Conservation (phyloP, 164 flowering plant species). For the Liriodendron chinense region DNA sequence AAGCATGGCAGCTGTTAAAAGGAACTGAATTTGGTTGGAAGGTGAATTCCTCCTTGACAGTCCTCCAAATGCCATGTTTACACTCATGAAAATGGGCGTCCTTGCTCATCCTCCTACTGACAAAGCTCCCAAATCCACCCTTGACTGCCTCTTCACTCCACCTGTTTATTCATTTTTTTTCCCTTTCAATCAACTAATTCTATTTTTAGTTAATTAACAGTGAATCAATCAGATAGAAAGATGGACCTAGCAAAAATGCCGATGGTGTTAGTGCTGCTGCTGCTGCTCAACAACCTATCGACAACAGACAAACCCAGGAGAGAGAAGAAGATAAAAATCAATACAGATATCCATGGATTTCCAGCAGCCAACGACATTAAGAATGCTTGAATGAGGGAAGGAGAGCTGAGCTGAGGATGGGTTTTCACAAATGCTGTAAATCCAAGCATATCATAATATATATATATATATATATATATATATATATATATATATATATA, state of each 20-base stretch:
- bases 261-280: background rate
- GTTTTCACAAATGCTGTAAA: too few relatives aligned
- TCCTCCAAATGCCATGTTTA: conserved; percentile 2
- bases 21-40: conserved; percentile 64
- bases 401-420: too few relatives aligned
- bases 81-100: background rate
- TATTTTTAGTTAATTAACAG: background rate
- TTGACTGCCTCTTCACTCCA: background rate
- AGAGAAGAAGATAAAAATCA: background rate
- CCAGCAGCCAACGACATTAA: background rate
- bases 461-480: too few relatives aligned
- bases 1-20: conserved; percentile 90
- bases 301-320: background rate
- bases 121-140: conserved; percentile 4
- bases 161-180: background rate
- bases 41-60: conserved; percentile 63
- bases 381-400: too few relatives aligned
- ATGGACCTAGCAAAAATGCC: background rate
- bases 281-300: background rate
- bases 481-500: too few relatives aligned
- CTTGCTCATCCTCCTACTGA: background rate
- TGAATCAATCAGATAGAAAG: background rate
- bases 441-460: too few relatives aligned
- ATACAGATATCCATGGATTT: background rate
- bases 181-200: background rate